Evolutionary conservation across 2,329 filamentous ascomycete genomes (phyloP).

Genomic region (Blastomyces gilchristii): DNA sequence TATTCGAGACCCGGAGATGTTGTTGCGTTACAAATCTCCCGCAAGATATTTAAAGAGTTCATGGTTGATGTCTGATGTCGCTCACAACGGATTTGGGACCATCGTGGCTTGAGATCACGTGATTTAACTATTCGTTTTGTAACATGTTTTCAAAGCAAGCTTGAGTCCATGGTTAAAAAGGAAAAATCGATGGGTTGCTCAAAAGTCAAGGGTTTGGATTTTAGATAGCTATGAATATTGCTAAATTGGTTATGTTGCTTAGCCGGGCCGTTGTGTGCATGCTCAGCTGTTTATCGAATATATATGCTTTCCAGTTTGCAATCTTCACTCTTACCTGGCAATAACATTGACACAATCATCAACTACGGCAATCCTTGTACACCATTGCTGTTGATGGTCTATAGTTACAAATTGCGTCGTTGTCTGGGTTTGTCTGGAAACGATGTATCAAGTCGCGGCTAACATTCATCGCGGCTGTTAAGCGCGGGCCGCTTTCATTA

Average conservation of each 20-base stretch:
- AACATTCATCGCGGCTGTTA: neutral
- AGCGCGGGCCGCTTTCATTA: neutral
- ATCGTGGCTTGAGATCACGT: constrained; percentile 7
- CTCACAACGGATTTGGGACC: neutral
- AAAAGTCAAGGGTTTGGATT: neutral
- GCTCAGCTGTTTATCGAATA: neutral
- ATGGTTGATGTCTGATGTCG: neutral
- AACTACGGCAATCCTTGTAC: neutral
- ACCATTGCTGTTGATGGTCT: neutral
- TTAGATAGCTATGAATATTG: neutral
- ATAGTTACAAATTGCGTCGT: neutral
- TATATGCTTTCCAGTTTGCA: neutral
- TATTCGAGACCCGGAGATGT: neutral
- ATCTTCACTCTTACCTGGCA: neutral
- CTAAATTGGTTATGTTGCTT: neutral
- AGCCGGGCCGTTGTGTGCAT: neutral
- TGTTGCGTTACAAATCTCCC: neutral
- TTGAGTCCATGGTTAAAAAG: neutral
- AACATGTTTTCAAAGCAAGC: neutral
- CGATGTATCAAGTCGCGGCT: neutral
- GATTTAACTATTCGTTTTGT: neutral
- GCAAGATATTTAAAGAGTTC: neutral
- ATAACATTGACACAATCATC: neutral
- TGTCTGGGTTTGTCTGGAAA: neutral
- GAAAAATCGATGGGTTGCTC: neutral